Percentiles rank a stretch among this genome's conserved stretches.
Conservation (phyloP, 495 filamentous ascomycete species). For the Aspergillus nanangensis region DNA sequence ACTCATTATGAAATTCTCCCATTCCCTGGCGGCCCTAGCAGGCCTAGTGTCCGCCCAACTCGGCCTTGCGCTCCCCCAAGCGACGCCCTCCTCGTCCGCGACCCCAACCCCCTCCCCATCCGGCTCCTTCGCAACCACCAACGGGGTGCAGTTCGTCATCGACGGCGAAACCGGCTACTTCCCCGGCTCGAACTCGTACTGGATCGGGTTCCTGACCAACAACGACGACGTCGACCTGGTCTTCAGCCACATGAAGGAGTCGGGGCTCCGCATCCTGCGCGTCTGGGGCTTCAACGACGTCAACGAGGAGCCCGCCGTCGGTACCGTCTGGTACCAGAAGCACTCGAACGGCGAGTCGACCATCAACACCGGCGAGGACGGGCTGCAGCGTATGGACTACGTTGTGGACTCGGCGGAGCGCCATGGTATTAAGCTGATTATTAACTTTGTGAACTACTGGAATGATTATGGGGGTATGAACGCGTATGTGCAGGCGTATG, state of each 20-base stretch:
- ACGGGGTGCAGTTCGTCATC: constrained; percentile 55
- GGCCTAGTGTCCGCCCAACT: constrained; percentile 12
- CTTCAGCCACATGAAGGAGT: constrained; percentile 41
- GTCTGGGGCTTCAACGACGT: constrained; percentile 73
- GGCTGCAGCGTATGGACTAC: constrained; percentile 63
- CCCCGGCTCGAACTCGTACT: constrained; percentile 71
- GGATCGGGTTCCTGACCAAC: constrained; percentile 64
- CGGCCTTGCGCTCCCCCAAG: constrained; percentile 11
- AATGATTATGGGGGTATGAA: constrained; percentile 64
- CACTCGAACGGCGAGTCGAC: constrained; percentile 47
- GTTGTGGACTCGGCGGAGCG: constrained; percentile 57
- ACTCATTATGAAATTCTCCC: constrained; percentile 11
- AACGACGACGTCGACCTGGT: constrained; percentile 58
- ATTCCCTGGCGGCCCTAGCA: constrained; percentile 58
- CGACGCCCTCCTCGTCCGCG: too few relatives aligned
- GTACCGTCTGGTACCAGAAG: constrained; percentile 57
- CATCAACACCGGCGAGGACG: constrained; percentile 64
- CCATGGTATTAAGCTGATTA: constrained; percentile 55
- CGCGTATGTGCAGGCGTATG: constrained; percentile 59
- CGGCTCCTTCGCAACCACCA: constrained; percentile 40
- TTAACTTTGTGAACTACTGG: constrained; percentile 54
- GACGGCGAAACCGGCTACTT: constrained; percentile 59
- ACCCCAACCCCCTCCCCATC: too few relatives aligned
- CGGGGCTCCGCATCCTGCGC: constrained; percentile 63
- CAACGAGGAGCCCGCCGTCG: constrained; percentile 38